Percentiles rank a stretch among this genome's conserved stretches.
These are phyloP conservation scores for Davidsoniella neocaledoniae DNA, from an alignment of 2,329 filamentous ascomycete genomes.

Conservation along the genomic window DNA sequence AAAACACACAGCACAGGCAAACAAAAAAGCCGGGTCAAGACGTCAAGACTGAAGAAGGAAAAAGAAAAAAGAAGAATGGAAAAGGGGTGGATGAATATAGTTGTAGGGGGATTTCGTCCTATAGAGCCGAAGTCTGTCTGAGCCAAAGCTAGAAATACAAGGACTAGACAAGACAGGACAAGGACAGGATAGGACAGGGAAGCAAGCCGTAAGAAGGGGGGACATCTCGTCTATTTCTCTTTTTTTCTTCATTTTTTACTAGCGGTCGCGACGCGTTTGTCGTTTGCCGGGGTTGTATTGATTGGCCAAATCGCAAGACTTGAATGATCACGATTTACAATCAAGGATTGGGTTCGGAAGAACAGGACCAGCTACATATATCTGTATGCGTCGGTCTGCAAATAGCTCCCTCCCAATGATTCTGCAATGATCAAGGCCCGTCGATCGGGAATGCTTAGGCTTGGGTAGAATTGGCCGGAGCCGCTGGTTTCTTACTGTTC, in stretches of 20 bases:
- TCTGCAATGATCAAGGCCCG: no score
- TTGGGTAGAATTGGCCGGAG: no score
- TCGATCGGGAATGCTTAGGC: no score
- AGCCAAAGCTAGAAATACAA: not conserved
- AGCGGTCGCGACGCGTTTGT: not conserved
- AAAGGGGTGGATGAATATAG: slow-evolving; percentile 5
- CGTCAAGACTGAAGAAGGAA: not conserved
- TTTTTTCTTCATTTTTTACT: not conserved
- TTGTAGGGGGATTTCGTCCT: not conserved
- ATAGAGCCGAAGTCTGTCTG: not conserved
- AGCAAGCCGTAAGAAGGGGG: not conserved
- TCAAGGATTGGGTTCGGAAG: no score
- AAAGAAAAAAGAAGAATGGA: slow-evolving; percentile 2
- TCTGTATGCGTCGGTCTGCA: no score
- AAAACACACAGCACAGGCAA: not conserved
- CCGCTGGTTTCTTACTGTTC: no score
- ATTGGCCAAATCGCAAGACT: no score
- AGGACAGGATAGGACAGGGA: not conserved
- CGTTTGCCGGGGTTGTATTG: no score
- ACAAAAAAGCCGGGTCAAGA: not conserved
- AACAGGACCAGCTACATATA: no score
- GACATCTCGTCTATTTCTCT: not conserved
- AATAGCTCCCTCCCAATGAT: no score
- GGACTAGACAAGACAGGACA: not conserved
- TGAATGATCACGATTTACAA: no score